Evolutionary conservation across 768 basidiomycete genomes (phyloP).

Genomic region (Phanerochaete sordida): DNA sequence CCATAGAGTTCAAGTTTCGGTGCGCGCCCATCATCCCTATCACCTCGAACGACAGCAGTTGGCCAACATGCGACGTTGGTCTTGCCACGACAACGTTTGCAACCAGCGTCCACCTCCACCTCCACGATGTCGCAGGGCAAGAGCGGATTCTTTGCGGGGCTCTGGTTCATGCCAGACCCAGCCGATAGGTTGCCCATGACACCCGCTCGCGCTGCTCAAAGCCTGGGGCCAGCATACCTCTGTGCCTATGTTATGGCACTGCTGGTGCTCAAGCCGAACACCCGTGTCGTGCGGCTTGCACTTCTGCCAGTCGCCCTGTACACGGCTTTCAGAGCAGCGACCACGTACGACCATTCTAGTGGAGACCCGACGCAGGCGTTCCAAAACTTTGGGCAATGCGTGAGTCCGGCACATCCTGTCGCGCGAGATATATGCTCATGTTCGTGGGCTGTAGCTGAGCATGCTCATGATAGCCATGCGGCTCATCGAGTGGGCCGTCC

Average conservation of each 20-base stretch:
- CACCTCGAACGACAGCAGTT: no score
- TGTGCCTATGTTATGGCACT: slow-evolving; percentile 5
- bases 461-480: slow-evolving; percentile 5
- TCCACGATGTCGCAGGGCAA: not conserved
- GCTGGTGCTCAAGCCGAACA: slow-evolving; percentile 1
- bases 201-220: not conserved
- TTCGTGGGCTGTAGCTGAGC: not conserved
- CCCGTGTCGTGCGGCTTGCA: not conserved
- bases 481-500: slow-evolving; percentile 3
- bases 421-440: not conserved
- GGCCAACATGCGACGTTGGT: no score
- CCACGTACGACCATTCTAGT: not conserved
- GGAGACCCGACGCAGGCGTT: not conserved
- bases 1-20: no score
- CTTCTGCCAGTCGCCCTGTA: slow-evolving; percentile 4
- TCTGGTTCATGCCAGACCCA: slow-evolving; percentile 5
- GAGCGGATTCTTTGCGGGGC: slow-evolving; percentile 3
- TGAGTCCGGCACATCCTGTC: not conserved
- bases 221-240: slow-evolving; percentile 1
- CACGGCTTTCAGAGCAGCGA: not conserved
- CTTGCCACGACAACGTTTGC: no score
- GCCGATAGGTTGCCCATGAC: not conserved
- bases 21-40: no score
- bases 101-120: not conserved
- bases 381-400: slow-evolving; percentile 9